A percentile compares a stretch with the other conserved stretches of the same genome.
phyloP scores from a whole-genome alignment of 2,329 filamentous ascomycete species.

The Chalaropsis ovoidea region DNA sequence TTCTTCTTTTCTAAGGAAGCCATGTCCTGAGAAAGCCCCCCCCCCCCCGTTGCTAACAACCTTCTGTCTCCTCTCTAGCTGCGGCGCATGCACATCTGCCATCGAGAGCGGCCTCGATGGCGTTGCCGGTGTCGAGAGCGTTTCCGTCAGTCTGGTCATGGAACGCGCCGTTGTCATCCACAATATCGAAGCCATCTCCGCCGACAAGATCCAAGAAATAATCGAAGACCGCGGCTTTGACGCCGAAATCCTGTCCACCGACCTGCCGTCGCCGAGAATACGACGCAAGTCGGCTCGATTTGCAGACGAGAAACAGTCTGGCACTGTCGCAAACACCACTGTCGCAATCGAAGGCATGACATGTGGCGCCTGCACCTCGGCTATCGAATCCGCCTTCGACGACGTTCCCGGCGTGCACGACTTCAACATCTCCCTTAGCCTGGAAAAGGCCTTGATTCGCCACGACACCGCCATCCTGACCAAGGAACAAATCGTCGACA shows the following conservation, averaged over 20 bases:
- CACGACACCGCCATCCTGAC: slow-evolving; percentile 54
- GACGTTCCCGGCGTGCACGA: slow-evolving; percentile 60
- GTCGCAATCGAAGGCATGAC: slow-evolving; percentile 81
- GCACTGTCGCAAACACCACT: slow-evolving; percentile 53
- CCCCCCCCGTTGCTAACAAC: neutral
- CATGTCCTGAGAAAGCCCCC: too few species aligned
- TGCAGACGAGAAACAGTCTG: slow-evolving; percentile 21
- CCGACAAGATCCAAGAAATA: slow-evolving; percentile 68
- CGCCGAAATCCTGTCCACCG: slow-evolving; percentile 74
- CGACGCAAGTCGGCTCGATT: slow-evolving; percentile 29
- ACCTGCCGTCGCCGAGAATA: slow-evolving; percentile 50
- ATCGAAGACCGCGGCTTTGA: slow-evolving; percentile 92
- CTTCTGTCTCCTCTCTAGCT: slow-evolving; percentile 34
- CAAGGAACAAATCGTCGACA: slow-evolving; percentile 46
- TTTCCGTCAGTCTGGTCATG: slow-evolving; percentile 90
- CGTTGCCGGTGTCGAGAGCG: slow-evolving; percentile 68
- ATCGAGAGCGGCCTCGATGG: slow-evolving; percentile 83
- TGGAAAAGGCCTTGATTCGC: slow-evolving; percentile 75
- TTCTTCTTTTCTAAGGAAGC: slow-evolving; percentile 17
- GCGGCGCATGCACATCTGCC: slow-evolving; percentile 90
- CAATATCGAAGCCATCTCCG: slow-evolving; percentile 61
- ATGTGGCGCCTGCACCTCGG: slow-evolving; percentile 79
- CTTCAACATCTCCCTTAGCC: slow-evolving; percentile 74
- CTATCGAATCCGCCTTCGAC: slow-evolving; percentile 71
- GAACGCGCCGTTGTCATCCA: slow-evolving; percentile 92